These are phyloP conservation scores for Mycena alexandri DNA, from an alignment of 768 basidiomycete species.

Conservation along the genomic window DNA sequence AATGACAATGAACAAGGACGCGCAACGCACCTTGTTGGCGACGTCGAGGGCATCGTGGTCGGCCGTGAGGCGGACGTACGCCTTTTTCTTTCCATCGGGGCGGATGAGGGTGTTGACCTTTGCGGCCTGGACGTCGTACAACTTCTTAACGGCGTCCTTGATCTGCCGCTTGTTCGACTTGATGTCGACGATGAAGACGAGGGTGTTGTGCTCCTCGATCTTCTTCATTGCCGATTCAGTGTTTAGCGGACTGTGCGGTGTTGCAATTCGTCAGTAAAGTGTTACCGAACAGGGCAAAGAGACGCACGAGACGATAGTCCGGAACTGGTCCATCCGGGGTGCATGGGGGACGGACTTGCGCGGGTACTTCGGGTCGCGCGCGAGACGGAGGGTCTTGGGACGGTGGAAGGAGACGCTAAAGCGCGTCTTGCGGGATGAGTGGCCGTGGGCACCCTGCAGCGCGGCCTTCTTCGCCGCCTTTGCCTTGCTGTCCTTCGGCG, in stretches of 20 bases:
- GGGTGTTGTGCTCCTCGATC: conserved; percentile 99
- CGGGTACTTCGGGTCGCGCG: conserved; percentile 92
- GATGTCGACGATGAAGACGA: conserved; percentile 97
- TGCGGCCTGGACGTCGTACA: conserved; percentile 96
- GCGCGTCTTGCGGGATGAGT: conserved; percentile 84
- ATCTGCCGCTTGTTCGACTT: conserved; percentile 98
- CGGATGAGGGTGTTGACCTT: conserved; percentile 99
- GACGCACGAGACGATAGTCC: conserved; percentile 90
- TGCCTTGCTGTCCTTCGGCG: conserved; percentile 75
- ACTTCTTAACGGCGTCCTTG: conserved; percentile 99
- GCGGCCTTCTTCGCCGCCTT: conserved; percentile 97
- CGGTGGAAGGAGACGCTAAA: conserved; percentile 94
- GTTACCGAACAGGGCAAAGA: not conserved
- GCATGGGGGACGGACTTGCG: conserved; percentile 93
- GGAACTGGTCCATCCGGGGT: conserved; percentile 96
- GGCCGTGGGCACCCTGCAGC: conserved; percentile 86
- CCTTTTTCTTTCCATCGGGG: conserved; percentile 99
- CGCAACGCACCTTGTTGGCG: conserved; percentile 88
- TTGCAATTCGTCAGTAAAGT: conserved; percentile 15
- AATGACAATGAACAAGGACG: not conserved
- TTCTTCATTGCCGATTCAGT: conserved; percentile 99
- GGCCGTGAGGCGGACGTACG: conserved; percentile 94
- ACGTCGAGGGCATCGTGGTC: conserved; percentile 98
- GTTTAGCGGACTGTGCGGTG: conserved; percentile 77
- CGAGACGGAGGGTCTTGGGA: conserved; percentile 90